A percentile compares a stretch with the other conserved stretches of the same genome.
Evolutionary conservation across 2,329 filamentous ascomycete genomes (phyloP).

Genomic region (Eutypa lata): DNA sequence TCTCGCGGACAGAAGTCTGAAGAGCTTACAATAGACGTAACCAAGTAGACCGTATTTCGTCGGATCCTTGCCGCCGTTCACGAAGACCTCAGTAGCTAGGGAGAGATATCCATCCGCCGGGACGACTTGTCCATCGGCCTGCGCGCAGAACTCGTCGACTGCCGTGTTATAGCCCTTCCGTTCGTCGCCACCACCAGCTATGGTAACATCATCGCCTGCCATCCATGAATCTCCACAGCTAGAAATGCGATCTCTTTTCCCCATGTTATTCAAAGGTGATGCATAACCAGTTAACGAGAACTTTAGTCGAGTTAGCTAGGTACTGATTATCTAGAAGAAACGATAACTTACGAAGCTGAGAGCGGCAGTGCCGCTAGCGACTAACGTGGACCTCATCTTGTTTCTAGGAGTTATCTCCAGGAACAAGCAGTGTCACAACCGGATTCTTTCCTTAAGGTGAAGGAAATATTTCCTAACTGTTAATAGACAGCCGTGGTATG

Average conservation of each 20-base stretch:
- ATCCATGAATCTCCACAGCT: conserved; percentile 25
- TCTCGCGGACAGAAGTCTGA: too few species aligned
- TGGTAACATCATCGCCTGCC: conserved; percentile 22
- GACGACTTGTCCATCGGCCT: conserved; percentile 19
- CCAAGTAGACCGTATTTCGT: conserved; percentile 23
- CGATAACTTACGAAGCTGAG: not conserved
- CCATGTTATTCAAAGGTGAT: not conserved
- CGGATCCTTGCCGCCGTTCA: conserved; percentile 21
- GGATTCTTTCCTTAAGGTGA: too few species aligned
- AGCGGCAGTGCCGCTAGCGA: not conserved
- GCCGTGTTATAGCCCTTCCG: conserved; percentile 24
- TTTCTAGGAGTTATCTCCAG: not conserved
- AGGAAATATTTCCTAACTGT: too few species aligned
- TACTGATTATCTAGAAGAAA: not conserved
- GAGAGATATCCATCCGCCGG: conserved; percentile 22
- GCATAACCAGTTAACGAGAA: too few species aligned
- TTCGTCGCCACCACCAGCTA: conserved; percentile 21
- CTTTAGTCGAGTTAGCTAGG: too few species aligned
- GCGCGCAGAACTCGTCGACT: conserved; percentile 22
- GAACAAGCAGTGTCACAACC: too few species aligned
- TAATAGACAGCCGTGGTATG: too few species aligned
- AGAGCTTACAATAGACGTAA: conserved; percentile 25
- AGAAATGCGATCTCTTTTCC: conserved; percentile 19
- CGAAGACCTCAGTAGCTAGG: conserved; percentile 26
- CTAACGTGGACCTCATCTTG: not conserved